These are phyloP conservation scores for Lasiodiplodia hormozganensis DNA, from an alignment of 2,329 filamentous ascomycete genomes.

Conservation along the genomic window DNA sequence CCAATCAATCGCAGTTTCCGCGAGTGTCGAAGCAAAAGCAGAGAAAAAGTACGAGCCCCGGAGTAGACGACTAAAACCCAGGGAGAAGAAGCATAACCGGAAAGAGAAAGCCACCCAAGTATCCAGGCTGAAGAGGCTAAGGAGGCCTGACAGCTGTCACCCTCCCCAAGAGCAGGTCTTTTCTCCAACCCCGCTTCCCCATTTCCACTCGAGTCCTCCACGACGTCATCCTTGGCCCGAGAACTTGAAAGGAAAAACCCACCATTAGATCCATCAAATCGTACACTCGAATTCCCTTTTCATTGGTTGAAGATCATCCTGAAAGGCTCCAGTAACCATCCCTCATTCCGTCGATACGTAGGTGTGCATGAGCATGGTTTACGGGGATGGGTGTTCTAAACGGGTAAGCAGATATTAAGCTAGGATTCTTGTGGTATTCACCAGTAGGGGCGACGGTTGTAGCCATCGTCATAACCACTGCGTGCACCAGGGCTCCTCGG, in stretches of 20 bases:
- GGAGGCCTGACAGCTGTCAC: not conserved
- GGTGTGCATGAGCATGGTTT: conserved; percentile 23
- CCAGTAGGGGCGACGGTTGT: conserved; percentile 60
- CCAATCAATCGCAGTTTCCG: conserved; percentile 5
- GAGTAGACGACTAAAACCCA: not conserved
- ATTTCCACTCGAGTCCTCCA: not conserved
- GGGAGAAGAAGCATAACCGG: conserved; percentile 8
- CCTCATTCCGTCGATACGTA: conserved; percentile 22
- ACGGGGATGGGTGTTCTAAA: conserved; percentile 25
- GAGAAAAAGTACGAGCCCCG: not conserved
- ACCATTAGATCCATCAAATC: conserved; percentile 27
- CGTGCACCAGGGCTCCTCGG: conserved; percentile 64
- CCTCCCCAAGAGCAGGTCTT: conserved; percentile 8
- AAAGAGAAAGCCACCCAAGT: not conserved
- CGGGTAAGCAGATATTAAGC: conserved; percentile 26
- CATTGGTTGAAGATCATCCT: conserved; percentile 15
- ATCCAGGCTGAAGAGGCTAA: conserved; percentile 3
- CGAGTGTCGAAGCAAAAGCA: conserved; percentile 5
- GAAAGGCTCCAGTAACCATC: conserved; percentile 18
- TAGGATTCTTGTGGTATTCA: conserved; percentile 32
- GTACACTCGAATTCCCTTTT: conserved; percentile 18
- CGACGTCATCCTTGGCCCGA: not conserved
- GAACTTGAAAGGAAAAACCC: conserved; percentile 5
- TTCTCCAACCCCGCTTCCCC: not conserved
- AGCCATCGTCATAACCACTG: conserved; percentile 62